Evolutionary conservation across 139 green algal genomes (phyloP).

Genomic region (Volvox reticuliferus): DNA sequence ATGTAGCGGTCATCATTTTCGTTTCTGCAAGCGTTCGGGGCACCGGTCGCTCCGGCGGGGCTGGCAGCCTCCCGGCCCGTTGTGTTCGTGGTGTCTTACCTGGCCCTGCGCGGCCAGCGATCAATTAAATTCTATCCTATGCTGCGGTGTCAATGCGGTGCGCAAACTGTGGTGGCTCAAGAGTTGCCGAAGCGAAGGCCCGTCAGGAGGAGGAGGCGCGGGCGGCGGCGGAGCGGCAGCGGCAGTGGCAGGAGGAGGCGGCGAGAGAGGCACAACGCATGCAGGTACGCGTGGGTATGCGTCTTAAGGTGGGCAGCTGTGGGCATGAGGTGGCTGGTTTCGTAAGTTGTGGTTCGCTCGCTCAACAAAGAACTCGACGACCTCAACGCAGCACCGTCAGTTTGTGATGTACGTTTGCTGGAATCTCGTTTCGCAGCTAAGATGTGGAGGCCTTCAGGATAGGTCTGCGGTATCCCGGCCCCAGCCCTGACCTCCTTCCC

Average conservation of each 20-base stretch:
- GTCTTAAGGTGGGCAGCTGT: neutral
- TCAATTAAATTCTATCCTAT: no score
- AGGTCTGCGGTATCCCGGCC: neutral
- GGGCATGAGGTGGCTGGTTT: neutral
- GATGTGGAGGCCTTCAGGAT: neutral
- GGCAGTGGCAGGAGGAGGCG: slow-evolving; percentile 23
- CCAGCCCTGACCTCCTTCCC: neutral
- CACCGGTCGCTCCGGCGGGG: no score
- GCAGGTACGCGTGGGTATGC: neutral
- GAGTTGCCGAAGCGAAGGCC: slow-evolving; percentile 35
- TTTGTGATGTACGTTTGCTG: neutral
- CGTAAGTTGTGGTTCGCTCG: neutral
- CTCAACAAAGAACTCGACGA: neutral
- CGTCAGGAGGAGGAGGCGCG: slow-evolving; percentile 11
- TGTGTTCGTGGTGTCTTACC: no score
- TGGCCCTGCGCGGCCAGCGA: no score
- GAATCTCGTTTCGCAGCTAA: neutral
- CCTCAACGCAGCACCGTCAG: neutral
- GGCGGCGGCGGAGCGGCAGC: slow-evolving; percentile 1
- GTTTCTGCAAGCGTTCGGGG: no score
- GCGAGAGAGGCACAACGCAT: slow-evolving; percentile 18
- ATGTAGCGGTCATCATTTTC: no score
- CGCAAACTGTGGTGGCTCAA: neutral
- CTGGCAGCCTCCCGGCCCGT: no score
- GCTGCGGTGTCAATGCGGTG: no score